These are phyloP conservation scores for Eutypella sp. DNA, from an alignment of 2,329 filamentous ascomycete species.

Conservation along the genomic window DNA sequence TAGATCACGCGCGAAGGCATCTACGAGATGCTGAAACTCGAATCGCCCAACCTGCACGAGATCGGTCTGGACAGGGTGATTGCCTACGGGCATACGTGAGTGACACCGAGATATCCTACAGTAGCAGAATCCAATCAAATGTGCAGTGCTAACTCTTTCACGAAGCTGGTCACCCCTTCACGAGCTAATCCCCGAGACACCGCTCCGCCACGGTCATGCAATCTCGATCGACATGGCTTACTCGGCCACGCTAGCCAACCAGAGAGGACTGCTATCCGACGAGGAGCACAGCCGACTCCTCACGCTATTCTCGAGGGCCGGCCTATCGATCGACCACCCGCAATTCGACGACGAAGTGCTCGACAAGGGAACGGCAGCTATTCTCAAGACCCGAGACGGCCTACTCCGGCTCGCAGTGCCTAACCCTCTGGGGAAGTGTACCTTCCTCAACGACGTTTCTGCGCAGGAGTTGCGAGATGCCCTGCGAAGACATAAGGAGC, in stretches of 20 bases:
- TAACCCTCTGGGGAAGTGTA: slow-evolving; percentile 60
- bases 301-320: slow-evolving; percentile 64
- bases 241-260: slow-evolving; percentile 62
- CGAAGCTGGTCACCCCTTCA: slow-evolving; percentile 64
- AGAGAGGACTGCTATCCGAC: slow-evolving; percentile 55
- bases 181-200: slow-evolving; percentile 63
- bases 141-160: background rate
- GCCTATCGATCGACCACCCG: slow-evolving; percentile 66
- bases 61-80: slow-evolving; percentile 68
- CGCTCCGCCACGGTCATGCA: slow-evolving; percentile 67
- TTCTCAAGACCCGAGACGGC: slow-evolving; percentile 67
- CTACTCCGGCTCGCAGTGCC: slow-evolving; percentile 64
- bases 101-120: slow-evolving; percentile 4
- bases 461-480: slow-evolving; percentile 57
- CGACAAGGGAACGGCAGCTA: slow-evolving; percentile 61
- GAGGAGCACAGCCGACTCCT: slow-evolving; percentile 58
- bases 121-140: slow-evolving; percentile 4
- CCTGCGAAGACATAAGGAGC: slow-evolving; percentile 57
- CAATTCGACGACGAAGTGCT: slow-evolving; percentile 63
- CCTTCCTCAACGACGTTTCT: slow-evolving; percentile 64
- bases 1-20: slow-evolving; percentile 65
- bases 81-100: slow-evolving; percentile 66
- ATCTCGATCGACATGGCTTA: slow-evolving; percentile 75
- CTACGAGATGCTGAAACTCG: slow-evolving; percentile 67
- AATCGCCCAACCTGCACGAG: slow-evolving; percentile 69